These are phyloP conservation scores for Westerdykella ornata DNA, from an alignment of 2,329 filamentous ascomycete genomes.

Conservation along the genomic window DNA sequence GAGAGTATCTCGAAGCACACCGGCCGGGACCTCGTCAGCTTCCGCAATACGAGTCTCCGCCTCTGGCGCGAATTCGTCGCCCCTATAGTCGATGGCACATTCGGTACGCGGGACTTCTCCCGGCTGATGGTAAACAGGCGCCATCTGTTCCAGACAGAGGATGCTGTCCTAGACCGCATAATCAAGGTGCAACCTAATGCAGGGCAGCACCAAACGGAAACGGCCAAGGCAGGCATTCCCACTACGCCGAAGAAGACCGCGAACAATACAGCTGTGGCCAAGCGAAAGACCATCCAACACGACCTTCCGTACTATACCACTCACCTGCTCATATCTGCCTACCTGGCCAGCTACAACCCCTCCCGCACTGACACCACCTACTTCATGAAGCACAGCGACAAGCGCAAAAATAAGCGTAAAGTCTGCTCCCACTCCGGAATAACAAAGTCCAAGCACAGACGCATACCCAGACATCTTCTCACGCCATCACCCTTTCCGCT, in stretches of 20 bases:
- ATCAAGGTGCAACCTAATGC: conserved; percentile 7
- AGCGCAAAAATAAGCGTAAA: conserved; percentile 43
- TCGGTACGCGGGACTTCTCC: conserved; percentile 72
- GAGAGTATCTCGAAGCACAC: conserved; percentile 78
- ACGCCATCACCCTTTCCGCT: conserved; percentile 71
- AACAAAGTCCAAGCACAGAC: conserved; percentile 51
- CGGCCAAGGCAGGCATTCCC: not conserved
- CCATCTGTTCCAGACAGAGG: conserved; percentile 65
- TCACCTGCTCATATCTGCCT: conserved; percentile 67
- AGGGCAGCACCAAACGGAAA: not conserved
- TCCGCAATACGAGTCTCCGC: conserved; percentile 61
- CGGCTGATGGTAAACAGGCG: conserved; percentile 68
- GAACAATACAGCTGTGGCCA: not conserved
- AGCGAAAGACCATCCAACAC: conserved; percentile 30
- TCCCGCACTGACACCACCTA: conserved; percentile 64
- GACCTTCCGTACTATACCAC: conserved; percentile 65
- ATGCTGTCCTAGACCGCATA: conserved; percentile 61
- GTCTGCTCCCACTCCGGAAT: conserved; percentile 14
- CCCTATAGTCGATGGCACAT: conserved; percentile 68
- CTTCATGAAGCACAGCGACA: conserved; percentile 64
- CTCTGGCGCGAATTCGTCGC: conserved; percentile 82
- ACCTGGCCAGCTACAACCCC: conserved; percentile 75
- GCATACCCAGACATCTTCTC: conserved; percentile 69
- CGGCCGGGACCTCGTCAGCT: conserved; percentile 68
- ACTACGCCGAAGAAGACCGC: conserved; percentile 9